phyloP scores from a whole-genome alignment of 805 yeast genomes.

The Ogataea henricii region DNA sequence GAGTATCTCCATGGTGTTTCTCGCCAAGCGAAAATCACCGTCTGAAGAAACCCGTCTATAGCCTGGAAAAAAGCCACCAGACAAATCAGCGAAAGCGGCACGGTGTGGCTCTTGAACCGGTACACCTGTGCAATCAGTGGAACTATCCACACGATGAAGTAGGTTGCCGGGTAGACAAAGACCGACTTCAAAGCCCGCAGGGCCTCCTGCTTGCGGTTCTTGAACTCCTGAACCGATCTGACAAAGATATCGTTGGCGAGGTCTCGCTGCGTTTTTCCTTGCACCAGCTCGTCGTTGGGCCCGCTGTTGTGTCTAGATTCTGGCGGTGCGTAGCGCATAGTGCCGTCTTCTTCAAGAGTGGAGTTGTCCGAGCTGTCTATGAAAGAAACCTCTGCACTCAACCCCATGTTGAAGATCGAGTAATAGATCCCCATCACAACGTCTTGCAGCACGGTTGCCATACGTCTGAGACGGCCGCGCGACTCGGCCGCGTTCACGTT shows the following conservation, averaged over 20 bases:
- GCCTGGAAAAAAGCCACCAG: slow-evolving; percentile 20
- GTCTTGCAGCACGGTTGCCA: background rate
- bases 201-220: slow-evolving; percentile 19
- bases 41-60: slow-evolving; percentile 23
- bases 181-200: slow-evolving; percentile 19
- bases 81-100: slow-evolving; percentile 13
- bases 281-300: background rate
- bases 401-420: slow-evolving; percentile 16
- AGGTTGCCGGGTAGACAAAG: slow-evolving; percentile 23
- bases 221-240: slow-evolving; percentile 21
- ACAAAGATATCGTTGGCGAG: slow-evolving; percentile 14
- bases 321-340: too few relatives aligned
- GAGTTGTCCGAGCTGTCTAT: background rate
- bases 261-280: slow-evolving; percentile 10
- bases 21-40: slow-evolving; percentile 19
- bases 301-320: background rate
- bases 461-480: background rate
- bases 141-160: slow-evolving; percentile 19
- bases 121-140: slow-evolving; percentile 20
- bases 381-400: slow-evolving; percentile 13
- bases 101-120: slow-evolving; percentile 10
- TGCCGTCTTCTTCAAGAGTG: background rate
- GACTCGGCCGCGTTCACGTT: too few relatives aligned
- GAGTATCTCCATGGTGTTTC: slow-evolving; percentile 26
- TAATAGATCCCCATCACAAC: slow-evolving; percentile 19